These are phyloP conservation scores for Botrytis byssoidea DNA, from an alignment of 2,329 filamentous ascomycete genomes.

Conservation along the genomic window DNA sequence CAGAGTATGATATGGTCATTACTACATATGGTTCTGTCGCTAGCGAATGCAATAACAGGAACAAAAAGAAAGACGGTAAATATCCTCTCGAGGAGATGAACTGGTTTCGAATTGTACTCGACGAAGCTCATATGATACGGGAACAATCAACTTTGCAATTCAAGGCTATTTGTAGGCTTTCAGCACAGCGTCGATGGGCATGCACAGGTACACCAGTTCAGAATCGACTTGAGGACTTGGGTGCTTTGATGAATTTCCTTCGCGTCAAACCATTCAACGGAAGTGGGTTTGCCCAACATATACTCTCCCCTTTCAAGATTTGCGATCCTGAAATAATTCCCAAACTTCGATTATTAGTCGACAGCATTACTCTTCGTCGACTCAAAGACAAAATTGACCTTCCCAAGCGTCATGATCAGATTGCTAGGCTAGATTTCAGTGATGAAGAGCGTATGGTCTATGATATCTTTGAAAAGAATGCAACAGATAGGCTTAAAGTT, in stretches of 20 bases:
- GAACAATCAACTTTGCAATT: constrained; percentile 80
- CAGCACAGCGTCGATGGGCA: constrained; percentile 84
- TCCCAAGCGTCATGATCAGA: constrained; percentile 68
- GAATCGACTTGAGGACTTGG: constrained; percentile 87
- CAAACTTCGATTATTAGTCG: constrained; percentile 83
- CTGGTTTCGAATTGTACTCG: constrained; percentile 91
- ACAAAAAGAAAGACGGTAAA: constrained; percentile 56
- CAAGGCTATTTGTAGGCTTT: constrained; percentile 76
- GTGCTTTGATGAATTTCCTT: constrained; percentile 82
- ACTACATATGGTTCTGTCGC: constrained; percentile 90
- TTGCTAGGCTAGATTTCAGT: constrained; percentile 73
- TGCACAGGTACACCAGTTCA: constrained; percentile 97
- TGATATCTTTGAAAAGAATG: constrained; percentile 79
- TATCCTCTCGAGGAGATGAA: constrained; percentile 74
- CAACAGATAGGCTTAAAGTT: constrained; percentile 74
- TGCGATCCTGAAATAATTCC: constrained; percentile 81
- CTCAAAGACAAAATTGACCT: constrained; percentile 89
- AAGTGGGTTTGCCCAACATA: constrained; percentile 72
- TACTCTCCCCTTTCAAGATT: constrained; percentile 81
- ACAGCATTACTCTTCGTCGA: constrained; percentile 89
- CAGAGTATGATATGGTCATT: constrained; percentile 78
- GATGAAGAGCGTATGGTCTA: constrained; percentile 75
- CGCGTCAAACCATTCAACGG: constrained; percentile 83
- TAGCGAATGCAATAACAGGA: constrained; percentile 68
- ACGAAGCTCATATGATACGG: constrained; percentile 93